Evolutionary conservation across 2,329 filamentous ascomycete species (phyloP).

Genomic region (Cadophora gregata): DNA sequence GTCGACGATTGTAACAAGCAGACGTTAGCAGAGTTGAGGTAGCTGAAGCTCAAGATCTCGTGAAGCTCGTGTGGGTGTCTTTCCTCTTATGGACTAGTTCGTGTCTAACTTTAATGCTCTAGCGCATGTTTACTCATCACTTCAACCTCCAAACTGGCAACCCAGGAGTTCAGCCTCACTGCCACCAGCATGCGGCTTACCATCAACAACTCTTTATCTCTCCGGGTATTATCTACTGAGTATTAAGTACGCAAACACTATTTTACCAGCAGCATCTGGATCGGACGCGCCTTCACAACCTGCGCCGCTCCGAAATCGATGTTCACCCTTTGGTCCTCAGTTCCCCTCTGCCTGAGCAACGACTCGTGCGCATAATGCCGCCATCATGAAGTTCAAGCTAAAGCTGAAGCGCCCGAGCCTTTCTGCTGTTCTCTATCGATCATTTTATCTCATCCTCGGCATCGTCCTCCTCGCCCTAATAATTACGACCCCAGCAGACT

Average conservation of each 20-base stretch:
- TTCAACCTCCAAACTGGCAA: background rate
- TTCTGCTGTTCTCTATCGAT: slow-evolving; percentile 82
- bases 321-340: background rate
- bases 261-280: background rate
- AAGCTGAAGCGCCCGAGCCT: slow-evolving; percentile 45
- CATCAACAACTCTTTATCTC: slow-evolving; percentile 6
- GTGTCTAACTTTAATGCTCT: too few relatives aligned
- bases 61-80: background rate
- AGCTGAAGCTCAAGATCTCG: too few relatives aligned
- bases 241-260: slow-evolving; percentile 14
- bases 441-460: slow-evolving; percentile 77
- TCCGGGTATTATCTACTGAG: background rate
- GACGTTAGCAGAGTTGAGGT: background rate
- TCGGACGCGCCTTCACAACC: too few relatives aligned
- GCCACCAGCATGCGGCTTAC: slow-evolving; percentile 7
- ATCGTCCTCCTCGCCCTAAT: slow-evolving; percentile 75
- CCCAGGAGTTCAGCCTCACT: background rate
- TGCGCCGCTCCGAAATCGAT: background rate
- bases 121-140: slow-evolving; percentile 2
- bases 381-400: slow-evolving; percentile 32
- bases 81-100: background rate
- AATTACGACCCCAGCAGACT: slow-evolving; percentile 79
- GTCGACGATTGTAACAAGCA: too few relatives aligned
- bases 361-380: slow-evolving; percentile 26
- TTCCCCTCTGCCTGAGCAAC: slow-evolving; percentile 11